Evolutionary conservation across 305 asterid species (phyloP), one percentile per base, ranked within the genome.

Genomic region (Euphrasia arctica): DNA sequence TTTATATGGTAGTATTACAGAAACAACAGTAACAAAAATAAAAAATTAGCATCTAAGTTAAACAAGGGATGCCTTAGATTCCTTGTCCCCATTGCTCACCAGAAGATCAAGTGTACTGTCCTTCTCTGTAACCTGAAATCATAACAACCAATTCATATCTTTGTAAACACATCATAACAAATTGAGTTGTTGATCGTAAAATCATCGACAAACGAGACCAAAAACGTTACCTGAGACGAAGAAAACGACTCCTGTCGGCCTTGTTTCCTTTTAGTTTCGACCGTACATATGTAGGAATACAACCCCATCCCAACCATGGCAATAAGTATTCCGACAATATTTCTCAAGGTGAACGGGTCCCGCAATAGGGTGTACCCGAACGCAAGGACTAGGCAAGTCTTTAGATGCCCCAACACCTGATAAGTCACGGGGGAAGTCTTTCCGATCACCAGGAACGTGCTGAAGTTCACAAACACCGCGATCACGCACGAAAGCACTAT

Each of bases 381-480:
- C 34, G 75, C 95, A 65, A 91, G 91, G 72, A 88, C 94, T 22
- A 91, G 86, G 28, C 97, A 90, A 41, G 97, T 90, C 48, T 90
- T 90, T 1, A 87, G 73, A 66, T 87, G 95, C 0, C 95, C 96
- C 2, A 88, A 63, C 9, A 88, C 97, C 64, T 90, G 97, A 72
- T 90, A 90, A 1, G 97, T 90, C 0, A 90, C 97, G 0, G 96
- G 97, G 32, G 97, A 90, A 22, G 97, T 90, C 76, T 90, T 90
- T 2, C 97, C 97, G 6, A 90, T 90, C 63, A 90, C 97, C 64
- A 90, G 75, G 75, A 90, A 90, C 31, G 97, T 90, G 78, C 97
- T 90, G 72, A 90, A 83, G 83, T 91, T 88, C 75, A 91, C 95
- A 36, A 90, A 76, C 18, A 91, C 98, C 0, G 96, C 95, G 48